A percentile compares a stretch with the other conserved stretches of the same genome.
phyloP scores from a whole-genome alignment of 2,329 filamentous ascomycete species.

The Cercospora sesami region DNA sequence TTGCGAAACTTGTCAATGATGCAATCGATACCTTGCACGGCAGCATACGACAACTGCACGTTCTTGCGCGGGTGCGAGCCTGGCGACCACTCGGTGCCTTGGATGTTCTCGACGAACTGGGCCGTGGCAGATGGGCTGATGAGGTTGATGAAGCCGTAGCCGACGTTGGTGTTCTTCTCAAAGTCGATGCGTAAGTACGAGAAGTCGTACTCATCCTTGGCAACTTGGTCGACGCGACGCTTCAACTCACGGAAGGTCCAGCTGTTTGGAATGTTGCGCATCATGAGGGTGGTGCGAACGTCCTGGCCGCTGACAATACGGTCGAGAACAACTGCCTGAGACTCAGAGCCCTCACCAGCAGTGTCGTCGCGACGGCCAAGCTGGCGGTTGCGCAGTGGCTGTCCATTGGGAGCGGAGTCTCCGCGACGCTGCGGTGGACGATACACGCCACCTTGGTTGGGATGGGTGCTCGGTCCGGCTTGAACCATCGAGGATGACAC shows the following conservation, averaged over 20 bases:
- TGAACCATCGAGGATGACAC: background rate
- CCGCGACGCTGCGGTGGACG: background rate
- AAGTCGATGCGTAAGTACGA: slow-evolving; percentile 83
- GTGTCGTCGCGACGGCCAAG: slow-evolving; percentile 2
- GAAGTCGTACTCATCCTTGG: slow-evolving; percentile 85
- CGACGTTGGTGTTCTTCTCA: slow-evolving; percentile 64
- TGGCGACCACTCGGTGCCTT: slow-evolving; percentile 62
- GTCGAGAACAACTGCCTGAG: slow-evolving; percentile 43
- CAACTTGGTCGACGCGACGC: slow-evolving; percentile 73
- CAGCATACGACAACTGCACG: slow-evolving; percentile 93
- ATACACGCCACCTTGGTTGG: background rate
- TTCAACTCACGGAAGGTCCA: slow-evolving; percentile 69
- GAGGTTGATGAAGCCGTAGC: slow-evolving; percentile 97
- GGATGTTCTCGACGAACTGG: slow-evolving; percentile 40
- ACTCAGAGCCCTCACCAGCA: slow-evolving; percentile 26
- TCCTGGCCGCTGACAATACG: slow-evolving; percentile 48
- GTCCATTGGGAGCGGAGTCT: background rate
- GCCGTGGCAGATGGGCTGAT: slow-evolving; percentile 74
- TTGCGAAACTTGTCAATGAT: slow-evolving; percentile 95
- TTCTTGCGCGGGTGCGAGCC: slow-evolving; percentile 64
- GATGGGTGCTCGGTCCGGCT: background rate
- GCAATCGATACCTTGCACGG: slow-evolving; percentile 89
- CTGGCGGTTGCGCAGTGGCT: background rate
- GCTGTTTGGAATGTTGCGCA: slow-evolving; percentile 92
- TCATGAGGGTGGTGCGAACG: slow-evolving; percentile 67